Percentiles rank a stretch among this genome's conserved stretches.
phyloP scores from a whole-genome alignment of 129 eudicot genomes.

The Logfia minima region DNA sequence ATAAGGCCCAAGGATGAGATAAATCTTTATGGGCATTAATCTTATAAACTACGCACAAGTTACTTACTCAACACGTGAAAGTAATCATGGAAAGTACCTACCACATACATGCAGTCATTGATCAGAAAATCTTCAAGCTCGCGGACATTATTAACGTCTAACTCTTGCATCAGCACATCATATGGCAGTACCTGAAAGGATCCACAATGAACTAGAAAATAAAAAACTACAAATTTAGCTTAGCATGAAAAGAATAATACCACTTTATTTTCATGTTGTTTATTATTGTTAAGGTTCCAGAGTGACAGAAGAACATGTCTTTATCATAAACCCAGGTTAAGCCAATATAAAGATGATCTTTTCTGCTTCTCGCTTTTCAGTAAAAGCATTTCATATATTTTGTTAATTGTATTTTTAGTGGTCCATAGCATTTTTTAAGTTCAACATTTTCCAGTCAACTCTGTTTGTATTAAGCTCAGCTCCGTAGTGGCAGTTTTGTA shows the following conservation, averaged over 20 bases:
- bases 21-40: background rate
- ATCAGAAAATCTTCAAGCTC: constrained; percentile 93
- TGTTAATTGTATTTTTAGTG: background rate
- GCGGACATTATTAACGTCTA: constrained; percentile 87
- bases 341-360: background rate
- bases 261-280: background rate
- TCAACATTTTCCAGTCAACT: background rate
- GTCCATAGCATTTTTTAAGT: background rate
- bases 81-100: constrained; percentile 41
- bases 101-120: constrained; percentile 97
- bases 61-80: constrained; percentile 2
- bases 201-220: constrained; percentile 17
- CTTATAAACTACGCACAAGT: background rate
- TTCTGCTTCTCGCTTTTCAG: background rate
- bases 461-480: background rate
- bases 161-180: constrained; percentile 73
- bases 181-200: constrained; percentile 68
- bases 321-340: background rate
- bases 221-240: constrained; percentile 5
- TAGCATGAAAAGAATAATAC: background rate
- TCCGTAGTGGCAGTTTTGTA: background rate
- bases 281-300: background rate
- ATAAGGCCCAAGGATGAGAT: background rate
- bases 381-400: background rate
- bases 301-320: background rate